Evolutionary conservation across 805 yeast genomes (phyloP).

Genomic region (Candida odintsovae): DNA sequence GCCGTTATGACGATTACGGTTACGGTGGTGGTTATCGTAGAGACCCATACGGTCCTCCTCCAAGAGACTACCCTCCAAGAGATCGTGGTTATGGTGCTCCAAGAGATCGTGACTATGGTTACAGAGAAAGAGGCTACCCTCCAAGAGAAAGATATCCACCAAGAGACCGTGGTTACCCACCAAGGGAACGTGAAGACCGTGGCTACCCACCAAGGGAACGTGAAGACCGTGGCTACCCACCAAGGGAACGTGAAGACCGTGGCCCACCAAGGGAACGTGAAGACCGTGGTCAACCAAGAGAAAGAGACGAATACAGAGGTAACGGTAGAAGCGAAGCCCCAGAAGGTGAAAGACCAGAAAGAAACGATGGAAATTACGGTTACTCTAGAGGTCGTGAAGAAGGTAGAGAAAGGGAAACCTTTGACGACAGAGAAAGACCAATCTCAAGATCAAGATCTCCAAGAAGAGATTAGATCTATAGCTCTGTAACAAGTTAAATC

Average conservation of each 20-base stretch:
- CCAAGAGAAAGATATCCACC: conserved; percentile 11
- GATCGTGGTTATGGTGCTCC: background rate
- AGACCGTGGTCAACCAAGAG: conserved; percentile 13
- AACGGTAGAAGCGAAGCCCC: conserved; percentile 6
- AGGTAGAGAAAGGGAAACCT: conserved; percentile 15
- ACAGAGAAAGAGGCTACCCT: conserved; percentile 9
- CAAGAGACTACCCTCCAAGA: conserved; percentile 5
- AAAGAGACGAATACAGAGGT: conserved; percentile 15
- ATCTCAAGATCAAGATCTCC: conserved; percentile 27
- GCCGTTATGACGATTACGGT: conserved; percentile 7
- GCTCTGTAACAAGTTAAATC: background rate
- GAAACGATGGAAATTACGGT: conserved; percentile 4
- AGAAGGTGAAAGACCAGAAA: conserved; percentile 2
- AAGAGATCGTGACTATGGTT: conserved; percentile 7
- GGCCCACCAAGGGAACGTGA: conserved; percentile 13
- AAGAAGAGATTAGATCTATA: conserved; percentile 16
- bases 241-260: conserved; percentile 11
- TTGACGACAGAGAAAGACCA: conserved; percentile 15
- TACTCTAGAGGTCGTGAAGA: conserved; percentile 10
- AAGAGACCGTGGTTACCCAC: conserved; percentile 5
- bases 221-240: no score
- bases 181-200: conserved; percentile 11
- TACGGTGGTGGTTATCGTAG: conserved; percentile 6
- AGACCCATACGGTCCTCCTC: conserved; percentile 12
- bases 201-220: no score